These are phyloP conservation scores for Alnus glutinosa DNA, from an alignment of 306 rosid species.

Conservation along the genomic window DNA sequence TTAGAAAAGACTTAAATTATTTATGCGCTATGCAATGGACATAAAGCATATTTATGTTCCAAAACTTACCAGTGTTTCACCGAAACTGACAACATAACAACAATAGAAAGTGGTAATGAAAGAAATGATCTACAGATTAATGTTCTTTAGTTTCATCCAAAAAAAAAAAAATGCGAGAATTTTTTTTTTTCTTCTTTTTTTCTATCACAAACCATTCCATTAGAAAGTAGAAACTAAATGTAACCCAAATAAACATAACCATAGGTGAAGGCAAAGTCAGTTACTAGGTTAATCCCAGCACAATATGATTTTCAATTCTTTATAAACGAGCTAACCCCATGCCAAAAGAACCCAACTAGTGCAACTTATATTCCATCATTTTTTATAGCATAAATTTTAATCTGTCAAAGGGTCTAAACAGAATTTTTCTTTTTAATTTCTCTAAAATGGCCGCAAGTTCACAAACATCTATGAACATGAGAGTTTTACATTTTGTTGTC, in stretches of 20 bases:
- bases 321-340: background rate
- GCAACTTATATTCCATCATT: background rate
- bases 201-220: background rate
- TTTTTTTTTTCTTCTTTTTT: too few species aligned
- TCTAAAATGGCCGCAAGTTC: background rate
- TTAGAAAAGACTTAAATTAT: slow-evolving; percentile 11
- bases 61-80: slow-evolving; percentile 10
- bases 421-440: background rate
- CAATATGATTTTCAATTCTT: background rate
- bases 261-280: background rate
- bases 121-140: too few species aligned
- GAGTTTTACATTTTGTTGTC: background rate
- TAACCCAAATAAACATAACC: background rate
- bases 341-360: background rate
- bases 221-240: background rate
- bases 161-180: background rate
- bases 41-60: background rate
- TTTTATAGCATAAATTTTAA: background rate
- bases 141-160: too few species aligned
- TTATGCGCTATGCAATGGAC: slow-evolving; percentile 1
- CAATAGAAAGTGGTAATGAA: background rate
- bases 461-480: background rate
- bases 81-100: background rate
- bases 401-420: background rate
- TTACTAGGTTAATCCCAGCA: background rate